These are phyloP conservation scores for Pythium aristosporum DNA, from an alignment of 352 stramenopile species.

Conservation along the genomic window DNA sequence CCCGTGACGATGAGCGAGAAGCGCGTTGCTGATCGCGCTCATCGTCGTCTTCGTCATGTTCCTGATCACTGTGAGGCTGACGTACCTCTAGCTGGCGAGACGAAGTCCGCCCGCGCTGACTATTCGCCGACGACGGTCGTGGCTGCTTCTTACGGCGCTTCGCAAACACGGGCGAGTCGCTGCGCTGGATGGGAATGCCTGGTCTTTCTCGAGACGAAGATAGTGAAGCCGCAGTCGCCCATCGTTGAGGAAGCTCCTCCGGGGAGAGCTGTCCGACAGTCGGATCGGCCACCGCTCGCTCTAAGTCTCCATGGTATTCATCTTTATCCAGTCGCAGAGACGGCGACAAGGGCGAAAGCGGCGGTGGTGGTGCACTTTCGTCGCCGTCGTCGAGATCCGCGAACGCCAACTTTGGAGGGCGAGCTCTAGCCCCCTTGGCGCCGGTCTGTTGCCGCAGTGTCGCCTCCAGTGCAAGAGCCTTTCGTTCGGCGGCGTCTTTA, in stretches of 20 bases:
- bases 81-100: background rate
- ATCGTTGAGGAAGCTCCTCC: background rate
- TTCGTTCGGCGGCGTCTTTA: constrained; percentile 37
- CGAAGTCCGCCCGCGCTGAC: background rate
- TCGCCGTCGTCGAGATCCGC: constrained; percentile 23
- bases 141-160: background rate
- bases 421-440: background rate
- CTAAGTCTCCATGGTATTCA: background rate
- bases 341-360: background rate
- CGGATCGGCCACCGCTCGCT: constrained; percentile 6
- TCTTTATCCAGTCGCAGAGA: constrained; percentile 2
- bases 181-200: constrained; percentile 8
- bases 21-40: background rate
- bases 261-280: constrained; percentile 11
- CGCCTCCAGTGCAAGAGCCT: constrained; percentile 29
- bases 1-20: background rate
- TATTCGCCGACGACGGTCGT: background rate
- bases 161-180: constrained; percentile 28
- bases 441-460: constrained; percentile 21
- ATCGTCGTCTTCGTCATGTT: constrained; percentile 4
- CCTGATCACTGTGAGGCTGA: background rate
- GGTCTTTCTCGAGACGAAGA: background rate
- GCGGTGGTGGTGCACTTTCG: constrained; percentile 20
- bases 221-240: background rate
- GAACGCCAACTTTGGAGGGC: constrained; percentile 3